These are phyloP conservation scores for Diplosphaera chodatii DNA, from an alignment of 139 green algal species.

Conservation along the genomic window DNA sequence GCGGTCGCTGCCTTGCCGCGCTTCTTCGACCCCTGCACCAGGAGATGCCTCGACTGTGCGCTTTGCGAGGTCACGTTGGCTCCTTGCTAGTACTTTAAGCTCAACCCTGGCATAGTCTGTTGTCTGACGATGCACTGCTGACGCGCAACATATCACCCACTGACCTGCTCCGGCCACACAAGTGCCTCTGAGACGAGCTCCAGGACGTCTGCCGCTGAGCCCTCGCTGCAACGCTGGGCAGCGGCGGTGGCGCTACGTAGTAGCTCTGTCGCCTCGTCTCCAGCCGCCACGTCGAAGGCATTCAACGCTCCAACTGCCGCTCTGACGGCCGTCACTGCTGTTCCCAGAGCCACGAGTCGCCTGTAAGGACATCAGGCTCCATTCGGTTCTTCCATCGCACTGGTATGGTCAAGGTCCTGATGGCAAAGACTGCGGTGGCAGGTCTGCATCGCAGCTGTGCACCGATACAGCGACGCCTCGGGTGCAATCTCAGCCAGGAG, in stretches of 20 bases:
- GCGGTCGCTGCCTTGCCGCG: neutral
- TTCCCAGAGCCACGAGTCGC: conserved; percentile 45
- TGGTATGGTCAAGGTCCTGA: neutral
- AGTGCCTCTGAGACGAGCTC: neutral
- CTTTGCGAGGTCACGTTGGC: too few species aligned
- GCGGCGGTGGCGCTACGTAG: neutral
- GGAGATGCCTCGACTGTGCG: too few species aligned
- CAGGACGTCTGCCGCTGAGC: neutral
- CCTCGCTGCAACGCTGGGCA: neutral
- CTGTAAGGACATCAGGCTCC: too few species aligned
- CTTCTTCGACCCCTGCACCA: too few species aligned
- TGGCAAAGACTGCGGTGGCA: neutral
- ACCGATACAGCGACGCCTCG: too few species aligned
- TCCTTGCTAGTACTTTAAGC: too few species aligned
- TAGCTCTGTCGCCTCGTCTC: neutral
- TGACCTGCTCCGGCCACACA: neutral
- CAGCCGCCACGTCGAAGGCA: conserved; percentile 2
- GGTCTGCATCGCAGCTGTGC: conserved; percentile 10
- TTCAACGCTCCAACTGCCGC: conserved; percentile 45
- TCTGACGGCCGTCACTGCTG: conserved; percentile 28
- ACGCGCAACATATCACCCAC: neutral
- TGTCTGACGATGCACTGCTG: too few species aligned
- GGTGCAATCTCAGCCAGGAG: neutral
- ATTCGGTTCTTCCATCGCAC: too few species aligned
- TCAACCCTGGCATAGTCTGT: too few species aligned